Percentiles rank a stretch among this genome's conserved stretches.
Evolutionary conservation across 164 flowering plant species (phyloP).

Genomic region (Saururus chinensis): DNA sequence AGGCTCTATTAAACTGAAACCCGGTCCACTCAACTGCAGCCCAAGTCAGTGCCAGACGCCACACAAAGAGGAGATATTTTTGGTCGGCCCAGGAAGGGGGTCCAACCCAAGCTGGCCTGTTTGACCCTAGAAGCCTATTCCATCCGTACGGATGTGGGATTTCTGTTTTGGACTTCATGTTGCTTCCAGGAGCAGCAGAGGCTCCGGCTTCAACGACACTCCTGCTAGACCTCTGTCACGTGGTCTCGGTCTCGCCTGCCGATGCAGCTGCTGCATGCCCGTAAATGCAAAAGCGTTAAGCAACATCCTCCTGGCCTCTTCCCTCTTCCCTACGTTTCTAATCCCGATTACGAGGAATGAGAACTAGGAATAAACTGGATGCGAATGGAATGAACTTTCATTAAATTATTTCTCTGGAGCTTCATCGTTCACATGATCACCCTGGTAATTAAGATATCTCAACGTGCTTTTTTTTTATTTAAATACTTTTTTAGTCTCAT

Average conservation of each 20-base stretch:
- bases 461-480: not conserved
- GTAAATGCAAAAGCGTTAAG: constrained; percentile 2
- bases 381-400: not conserved
- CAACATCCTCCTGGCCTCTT: constrained; percentile 1
- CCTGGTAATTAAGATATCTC: not conserved
- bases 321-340: not conserved
- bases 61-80: not conserved
- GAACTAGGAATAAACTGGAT: not conserved
- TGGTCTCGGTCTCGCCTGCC: not conserved
- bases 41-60: not conserved
- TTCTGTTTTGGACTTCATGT: not conserved
- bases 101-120: not conserved
- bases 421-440: not conserved
- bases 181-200: not conserved
- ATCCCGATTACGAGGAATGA: constrained; percentile 1
- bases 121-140: not conserved
- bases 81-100: not conserved
- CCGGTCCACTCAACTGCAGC: not conserved
- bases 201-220: not conserved
- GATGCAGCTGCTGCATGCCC: not conserved
- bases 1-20: not conserved
- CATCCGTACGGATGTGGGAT: not conserved
- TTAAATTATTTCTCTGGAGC: not conserved
- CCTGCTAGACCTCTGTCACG: not conserved
- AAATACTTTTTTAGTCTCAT: no score